These are phyloP conservation scores for Termitomyces sp. DNA, from an alignment of 768 basidiomycete species.

Conservation along the genomic window DNA sequence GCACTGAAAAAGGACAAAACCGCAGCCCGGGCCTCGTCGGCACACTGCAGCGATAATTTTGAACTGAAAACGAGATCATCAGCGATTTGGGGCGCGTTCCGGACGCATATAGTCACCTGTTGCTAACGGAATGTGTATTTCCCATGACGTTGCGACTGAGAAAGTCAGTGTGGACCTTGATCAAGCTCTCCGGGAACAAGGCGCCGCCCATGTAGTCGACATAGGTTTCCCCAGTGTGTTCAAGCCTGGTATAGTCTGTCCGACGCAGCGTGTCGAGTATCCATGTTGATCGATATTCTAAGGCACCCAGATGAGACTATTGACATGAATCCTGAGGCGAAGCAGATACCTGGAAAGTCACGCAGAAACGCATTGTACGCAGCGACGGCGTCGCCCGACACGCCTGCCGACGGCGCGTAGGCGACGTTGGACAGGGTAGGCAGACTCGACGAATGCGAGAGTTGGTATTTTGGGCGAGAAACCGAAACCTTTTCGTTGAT, in stretches of 20 bases:
- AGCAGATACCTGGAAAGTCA: constrained; percentile 29
- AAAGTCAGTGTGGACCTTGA: constrained; percentile 65
- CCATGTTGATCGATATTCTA: constrained; percentile 66
- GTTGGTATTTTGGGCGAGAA: constrained; percentile 17
- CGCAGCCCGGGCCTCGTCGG: constrained; percentile 62
- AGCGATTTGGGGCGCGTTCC: constrained; percentile 1
- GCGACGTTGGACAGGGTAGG: constrained; percentile 16
- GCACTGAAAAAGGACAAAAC: constrained; percentile 77
- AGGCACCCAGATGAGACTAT: background rate
- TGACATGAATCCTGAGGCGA: background rate
- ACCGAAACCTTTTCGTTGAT: constrained; percentile 23
- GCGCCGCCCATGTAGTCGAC: constrained; percentile 87
- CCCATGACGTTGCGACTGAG: constrained; percentile 63
- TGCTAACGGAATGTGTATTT: constrained; percentile 81
- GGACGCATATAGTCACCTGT: constrained; percentile 52
- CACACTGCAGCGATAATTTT: constrained; percentile 57
- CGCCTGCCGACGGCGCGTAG: constrained; percentile 20
- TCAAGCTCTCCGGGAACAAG: constrained; percentile 72
- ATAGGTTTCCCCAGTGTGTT: constrained; percentile 64
- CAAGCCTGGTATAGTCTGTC: constrained; percentile 55
- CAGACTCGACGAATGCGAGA: constrained; percentile 14
- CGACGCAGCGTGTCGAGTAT: constrained; percentile 62
- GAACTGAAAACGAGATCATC: constrained; percentile 41
- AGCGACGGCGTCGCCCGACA: constrained; percentile 29
- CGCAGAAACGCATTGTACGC: constrained; percentile 46